Evolutionary conservation across 495 filamentous ascomycete species (phyloP).

Genomic region (Thermothielavioides terrestris): DNA sequence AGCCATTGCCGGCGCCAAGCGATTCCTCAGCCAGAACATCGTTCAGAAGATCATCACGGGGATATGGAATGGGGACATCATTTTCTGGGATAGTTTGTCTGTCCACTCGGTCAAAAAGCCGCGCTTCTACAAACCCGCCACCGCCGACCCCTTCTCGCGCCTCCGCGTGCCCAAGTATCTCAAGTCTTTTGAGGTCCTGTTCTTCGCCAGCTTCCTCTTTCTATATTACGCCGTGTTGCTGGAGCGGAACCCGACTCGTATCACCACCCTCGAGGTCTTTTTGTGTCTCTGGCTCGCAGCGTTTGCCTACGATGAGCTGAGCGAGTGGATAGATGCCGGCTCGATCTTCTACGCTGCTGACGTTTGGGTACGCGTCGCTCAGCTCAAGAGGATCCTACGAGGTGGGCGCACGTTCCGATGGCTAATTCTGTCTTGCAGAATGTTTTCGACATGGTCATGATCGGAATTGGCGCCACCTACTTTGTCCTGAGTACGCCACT

Average conservation of each 20-base stretch:
- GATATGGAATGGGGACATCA: slow-evolving; percentile 86
- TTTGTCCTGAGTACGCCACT: slow-evolving; percentile 55
- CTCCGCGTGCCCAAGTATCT: slow-evolving; percentile 86
- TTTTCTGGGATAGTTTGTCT: slow-evolving; percentile 81
- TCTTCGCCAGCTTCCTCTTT: slow-evolving; percentile 71
- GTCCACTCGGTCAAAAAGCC: slow-evolving; percentile 72
- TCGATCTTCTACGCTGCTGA: slow-evolving; percentile 76
- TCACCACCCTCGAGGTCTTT: slow-evolving; percentile 45
- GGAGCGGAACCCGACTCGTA: slow-evolving; percentile 38
- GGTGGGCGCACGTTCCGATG: too few relatives aligned
- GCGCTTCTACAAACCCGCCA: slow-evolving; percentile 66
- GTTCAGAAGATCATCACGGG: slow-evolving; percentile 83
- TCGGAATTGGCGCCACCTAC: slow-evolving; percentile 69
- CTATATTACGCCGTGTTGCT: slow-evolving; percentile 83
- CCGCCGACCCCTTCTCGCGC: slow-evolving; percentile 73
- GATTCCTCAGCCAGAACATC: slow-evolving; percentile 75
- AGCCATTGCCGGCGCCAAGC: slow-evolving; percentile 78
- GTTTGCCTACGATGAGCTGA: slow-evolving; percentile 81
- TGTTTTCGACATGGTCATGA: slow-evolving; percentile 79
- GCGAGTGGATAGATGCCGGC: slow-evolving; percentile 75
- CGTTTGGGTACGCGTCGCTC: slow-evolving; percentile 51
- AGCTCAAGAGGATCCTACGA: too few relatives aligned
- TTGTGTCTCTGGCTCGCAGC: slow-evolving; percentile 67
- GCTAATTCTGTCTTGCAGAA: too few relatives aligned
- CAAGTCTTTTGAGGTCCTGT: slow-evolving; percentile 79